phyloP scores from a whole-genome alignment of 75 land plant genomes.

The Gnetum montanum region DNA sequence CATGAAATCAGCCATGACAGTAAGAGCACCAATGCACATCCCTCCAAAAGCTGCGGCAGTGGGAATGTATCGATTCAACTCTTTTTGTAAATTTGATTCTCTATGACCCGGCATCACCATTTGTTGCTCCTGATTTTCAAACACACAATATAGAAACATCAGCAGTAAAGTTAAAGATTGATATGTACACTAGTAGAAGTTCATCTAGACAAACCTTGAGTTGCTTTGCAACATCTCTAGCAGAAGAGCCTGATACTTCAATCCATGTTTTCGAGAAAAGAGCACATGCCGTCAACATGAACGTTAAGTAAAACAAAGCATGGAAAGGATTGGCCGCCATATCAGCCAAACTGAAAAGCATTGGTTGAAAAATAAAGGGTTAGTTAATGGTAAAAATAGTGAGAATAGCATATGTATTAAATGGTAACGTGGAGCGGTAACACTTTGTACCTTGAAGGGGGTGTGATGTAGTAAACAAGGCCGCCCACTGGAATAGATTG shows the following conservation, averaged over 20 bases:
- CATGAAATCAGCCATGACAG: constrained; percentile 76
- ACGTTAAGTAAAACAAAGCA: constrained; percentile 58
- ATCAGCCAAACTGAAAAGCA: constrained; percentile 59
- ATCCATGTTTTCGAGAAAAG: constrained; percentile 79
- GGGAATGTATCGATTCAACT: constrained; percentile 71
- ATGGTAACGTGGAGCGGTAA: neutral
- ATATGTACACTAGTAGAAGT: neutral
- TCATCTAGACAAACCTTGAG: constrained; percentile 30
- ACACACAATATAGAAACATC: neutral
- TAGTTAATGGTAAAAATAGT: neutral
- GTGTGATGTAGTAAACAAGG: constrained; percentile 65
- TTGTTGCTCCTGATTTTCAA: constrained; percentile 53
- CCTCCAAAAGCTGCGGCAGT: constrained; percentile 83
- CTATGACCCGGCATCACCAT: constrained; percentile 83
- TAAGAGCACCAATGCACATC: constrained; percentile 68
- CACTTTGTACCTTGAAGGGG: constrained; percentile 44
- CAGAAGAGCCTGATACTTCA: constrained; percentile 77
- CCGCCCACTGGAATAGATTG: constrained; percentile 71
- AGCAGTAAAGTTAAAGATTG: neutral
- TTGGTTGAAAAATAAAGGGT: neutral
- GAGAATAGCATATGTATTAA: neutral
- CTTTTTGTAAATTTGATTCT: constrained; percentile 64
- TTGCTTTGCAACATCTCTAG: constrained; percentile 71
- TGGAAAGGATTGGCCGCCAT: constrained; percentile 82
- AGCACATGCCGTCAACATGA: constrained; percentile 67